A percentile compares a stretch with the other conserved stretches of the same genome.
phyloP scores from a whole-genome alignment of 2,329 filamentous ascomycete species.

The Trichophyton verrucosum region DNA sequence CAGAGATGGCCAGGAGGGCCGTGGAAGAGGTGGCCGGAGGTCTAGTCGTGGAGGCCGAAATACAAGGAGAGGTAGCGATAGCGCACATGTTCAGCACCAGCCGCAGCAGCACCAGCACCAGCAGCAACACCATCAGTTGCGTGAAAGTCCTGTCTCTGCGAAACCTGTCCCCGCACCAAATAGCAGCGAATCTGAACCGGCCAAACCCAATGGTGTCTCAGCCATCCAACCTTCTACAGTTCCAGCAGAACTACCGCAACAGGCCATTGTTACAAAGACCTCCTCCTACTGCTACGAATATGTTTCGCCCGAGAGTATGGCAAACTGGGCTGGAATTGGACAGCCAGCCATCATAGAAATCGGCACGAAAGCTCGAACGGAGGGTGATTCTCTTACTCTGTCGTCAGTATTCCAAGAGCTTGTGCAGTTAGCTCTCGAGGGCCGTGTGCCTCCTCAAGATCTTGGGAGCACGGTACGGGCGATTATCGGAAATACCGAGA shows the following conservation, averaged over 20 bases:
- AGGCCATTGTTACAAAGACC: conserved; percentile 12
- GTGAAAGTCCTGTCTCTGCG: conserved; percentile 17
- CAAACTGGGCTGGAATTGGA: conserved; percentile 55
- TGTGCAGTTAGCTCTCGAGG: conserved; percentile 60
- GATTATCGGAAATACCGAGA: conserved; percentile 50
- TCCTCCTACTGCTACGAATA: conserved; percentile 57
- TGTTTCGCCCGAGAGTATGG: conserved; percentile 57
- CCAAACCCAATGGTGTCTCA: conserved; percentile 21
- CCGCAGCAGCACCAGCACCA: conserved; percentile 18
- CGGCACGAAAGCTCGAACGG: conserved; percentile 51
- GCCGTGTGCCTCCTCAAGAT: conserved; percentile 52
- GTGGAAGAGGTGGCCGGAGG: conserved; percentile 28
- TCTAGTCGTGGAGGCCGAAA: conserved; percentile 29
- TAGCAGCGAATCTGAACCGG: conserved; percentile 20
- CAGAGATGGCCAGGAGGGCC: conserved; percentile 27
- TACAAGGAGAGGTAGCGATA: conserved; percentile 26
- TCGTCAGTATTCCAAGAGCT: conserved; percentile 74
- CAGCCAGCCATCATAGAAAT: conserved; percentile 55
- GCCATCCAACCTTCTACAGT: conserved; percentile 16
- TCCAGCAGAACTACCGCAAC: conserved; percentile 7
- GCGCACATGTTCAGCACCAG: conserved; percentile 23
- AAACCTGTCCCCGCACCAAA: conserved; percentile 21
- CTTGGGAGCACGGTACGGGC: conserved; percentile 62
- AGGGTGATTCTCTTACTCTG: conserved; percentile 57
- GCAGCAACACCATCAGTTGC: conserved; percentile 19